Base-by-base conservation (phyloP, 257 asterid genomes). In the Nicotiana undulata region DNA sequence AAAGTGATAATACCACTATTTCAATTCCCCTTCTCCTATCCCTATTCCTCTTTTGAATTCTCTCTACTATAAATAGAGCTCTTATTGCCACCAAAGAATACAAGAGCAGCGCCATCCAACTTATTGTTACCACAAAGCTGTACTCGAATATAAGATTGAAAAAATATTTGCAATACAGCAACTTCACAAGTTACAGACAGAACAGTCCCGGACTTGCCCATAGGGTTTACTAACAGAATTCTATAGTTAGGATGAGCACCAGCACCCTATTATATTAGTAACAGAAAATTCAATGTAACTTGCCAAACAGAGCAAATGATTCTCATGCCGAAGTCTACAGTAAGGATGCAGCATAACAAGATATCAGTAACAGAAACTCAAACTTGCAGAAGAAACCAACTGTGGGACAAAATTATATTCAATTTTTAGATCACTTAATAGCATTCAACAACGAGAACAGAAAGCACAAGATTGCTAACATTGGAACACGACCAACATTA, bases 391-490 rank as follows among this genome's bases (percentile, higher is more conserved):
- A 46, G 20, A 72, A 72, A 83, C 34, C 83, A 66, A 12, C 63
- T 11, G 31, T 22, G 82, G 63, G 76, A 75, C 82, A 86, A 67
- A 58, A n/a, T 63, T 75, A 67, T 46, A 81, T 60, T 83, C 83
- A 79, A 79, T 77, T 85, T 83, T 58, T 76, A 80, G 80, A 86
- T 81, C 49, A 75, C 80, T 83, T 60, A 60, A 72, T 53, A 40
- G 81, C 80, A 88, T 79, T 81, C 64, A 66, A 68, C 59, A 84
- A 76, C 80, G 61, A 80, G 70, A 82, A 79, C 9, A 63, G 60
- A 63, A 64, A 67, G 32, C 70, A 78, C 83, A 82, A 59, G 53
- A 72, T 77, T 68, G 86, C 49, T 20, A 81, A 83, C 80, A 81
- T 49, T 63, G 28, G 83, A 83, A 82, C 81, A 75, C 85, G 84